Base-by-base conservation (phyloP, 2,329 filamentous ascomycete genomes). In the Coniochaeta sp. region DNA sequence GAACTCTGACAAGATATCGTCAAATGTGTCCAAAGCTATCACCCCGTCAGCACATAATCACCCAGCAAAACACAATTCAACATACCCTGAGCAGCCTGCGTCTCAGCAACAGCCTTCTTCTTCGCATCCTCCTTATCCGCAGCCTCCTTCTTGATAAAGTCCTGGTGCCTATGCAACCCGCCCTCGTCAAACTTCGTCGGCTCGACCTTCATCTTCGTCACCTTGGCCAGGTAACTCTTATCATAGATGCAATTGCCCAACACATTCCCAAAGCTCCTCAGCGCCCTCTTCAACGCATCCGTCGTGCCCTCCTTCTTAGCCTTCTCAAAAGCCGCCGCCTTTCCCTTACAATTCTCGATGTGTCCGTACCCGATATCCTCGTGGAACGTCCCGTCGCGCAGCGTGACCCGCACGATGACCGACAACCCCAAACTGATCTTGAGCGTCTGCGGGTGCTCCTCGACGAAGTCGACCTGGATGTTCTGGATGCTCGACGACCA, bases 181-280 rank as follows among this genome's bases (percentile, higher is more conserved):
- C 80, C 78, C 55, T 87, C 83, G 58, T 92, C 83, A 71, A 91
- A 96, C 67, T 81, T 90, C 27, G 82, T 79, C 4, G 89, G 87
- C 52, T 80, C 77, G 14, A 85, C 81, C 74, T 95, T 97, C 63
- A 99, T 77, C 71, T 90, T 95, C 49, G 85, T 87, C n/a, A 97
- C 88, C 66, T 90, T 91, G 50, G 84, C 79, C 52, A 99, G 75
- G 65, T 96, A 99, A 55, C 92, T 85, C 69, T 96, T 95, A 72
- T 99, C 94, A 70, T 99, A 97, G 53, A 99, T 85, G 74, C 94
- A 99, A 65, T 97, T 99, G n/a, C 94, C 94, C 51, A 99, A 76
- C 14, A 97, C 87, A 61, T 97, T 97, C 54, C 94, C 94, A 69
- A 99, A 99, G 57, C 85, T 96, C 53, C 92, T 81, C 62, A 99